A percentile compares a stretch with the other conserved stretches of the same genome.
These are phyloP conservation scores for Mycena alexandri DNA, from an alignment of 768 basidiomycete species.

Conservation along the genomic window DNA sequence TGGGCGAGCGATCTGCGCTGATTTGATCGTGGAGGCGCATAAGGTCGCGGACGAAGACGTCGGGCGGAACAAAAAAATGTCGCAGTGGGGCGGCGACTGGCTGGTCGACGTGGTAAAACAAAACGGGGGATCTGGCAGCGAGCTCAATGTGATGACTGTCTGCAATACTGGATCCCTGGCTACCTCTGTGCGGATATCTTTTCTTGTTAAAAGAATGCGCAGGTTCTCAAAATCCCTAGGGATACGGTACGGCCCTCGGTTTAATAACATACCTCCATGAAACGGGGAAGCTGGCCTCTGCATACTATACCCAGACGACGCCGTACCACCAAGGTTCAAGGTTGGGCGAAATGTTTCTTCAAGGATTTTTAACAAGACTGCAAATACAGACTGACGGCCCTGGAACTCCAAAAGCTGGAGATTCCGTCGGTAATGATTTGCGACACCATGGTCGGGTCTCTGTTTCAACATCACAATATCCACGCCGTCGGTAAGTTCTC, in stretches of 20 bases:
- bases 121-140: slow-evolving; percentile 51
- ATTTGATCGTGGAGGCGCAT: slow-evolving; percentile 78
- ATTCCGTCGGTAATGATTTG: slow-evolving; percentile 95
- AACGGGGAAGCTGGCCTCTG: slow-evolving; percentile 78
- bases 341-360: slow-evolving; percentile 46
- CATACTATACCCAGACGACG: slow-evolving; percentile 94
- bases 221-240: slow-evolving; percentile 65
- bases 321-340: slow-evolving; percentile 95
- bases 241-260: slow-evolving; percentile 95
- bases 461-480: slow-evolving; percentile 89
- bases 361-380: slow-evolving; percentile 12
- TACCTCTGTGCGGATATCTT: slow-evolving; percentile 75
- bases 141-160: slow-evolving; percentile 88
- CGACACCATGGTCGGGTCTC: slow-evolving; percentile 96
- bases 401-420: slow-evolving; percentile 87
- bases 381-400: slow-evolving; percentile 78
- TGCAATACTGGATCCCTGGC: slow-evolving; percentile 98
- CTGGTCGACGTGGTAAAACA: slow-evolving; percentile 65
- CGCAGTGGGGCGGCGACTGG: slow-evolving; percentile 90
- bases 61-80: slow-evolving; percentile 88
- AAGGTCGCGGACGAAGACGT: slow-evolving; percentile 90
- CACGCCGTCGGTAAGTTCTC: slow-evolving; percentile 75
- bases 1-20: slow-evolving; percentile 63
- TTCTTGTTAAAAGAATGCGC: too few species aligned
- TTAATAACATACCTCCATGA: slow-evolving; percentile 93